Evolutionary conservation across 805 yeast species (phyloP), one percentile per base, ranked within the genome.

Genomic region (Ogataea angusta): DNA sequence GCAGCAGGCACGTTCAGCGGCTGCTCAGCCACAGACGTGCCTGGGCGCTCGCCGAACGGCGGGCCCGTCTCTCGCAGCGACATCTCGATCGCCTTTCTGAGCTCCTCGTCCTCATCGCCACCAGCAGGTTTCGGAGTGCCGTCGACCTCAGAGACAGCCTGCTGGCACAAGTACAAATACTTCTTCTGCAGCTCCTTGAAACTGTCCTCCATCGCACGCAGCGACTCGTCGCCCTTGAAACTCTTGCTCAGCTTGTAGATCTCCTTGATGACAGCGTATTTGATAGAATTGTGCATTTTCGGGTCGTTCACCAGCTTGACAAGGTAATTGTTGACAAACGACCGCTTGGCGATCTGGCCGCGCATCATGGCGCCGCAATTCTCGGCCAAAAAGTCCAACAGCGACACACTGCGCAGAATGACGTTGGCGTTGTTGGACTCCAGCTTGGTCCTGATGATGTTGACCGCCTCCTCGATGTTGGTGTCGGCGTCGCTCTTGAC

Each of bases 291-390:
- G 64, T 90, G 96, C 23, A 83, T 74, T 27, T 67, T 61, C 7
- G 67, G 57, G 51, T 79, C 85, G 13, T 70, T 66, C 8, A 78
- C 67, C 46, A 88, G 63, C 39, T 69, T 66, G 22, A 69, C 53
- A 31, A 85, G 61, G 25, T 51, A 46, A 8, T 67, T 50, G 23
- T 61, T 59, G 13, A 81, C 75, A 53, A 82, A 81, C 3, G 66
- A 49, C 47, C 72, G 70, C 15, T 84, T 71, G 14, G 85, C 79
- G 26, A 85, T 73, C 49, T 76, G 79, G 33, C 70, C 80, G 50
- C 76, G 78, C 66, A 79, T 72, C 56, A 78, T 70, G 10, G 87
- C 76, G 3, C 90, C 90, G 60, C 91, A 83, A 59, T 84, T 85
- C 56, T 83, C 88, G 2, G 88, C 86, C 21, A 85, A 53, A 5